Evolutionary conservation across 441 rosid species (phyloP).

Genomic region (Euphorbia schlechtendalii): DNA sequence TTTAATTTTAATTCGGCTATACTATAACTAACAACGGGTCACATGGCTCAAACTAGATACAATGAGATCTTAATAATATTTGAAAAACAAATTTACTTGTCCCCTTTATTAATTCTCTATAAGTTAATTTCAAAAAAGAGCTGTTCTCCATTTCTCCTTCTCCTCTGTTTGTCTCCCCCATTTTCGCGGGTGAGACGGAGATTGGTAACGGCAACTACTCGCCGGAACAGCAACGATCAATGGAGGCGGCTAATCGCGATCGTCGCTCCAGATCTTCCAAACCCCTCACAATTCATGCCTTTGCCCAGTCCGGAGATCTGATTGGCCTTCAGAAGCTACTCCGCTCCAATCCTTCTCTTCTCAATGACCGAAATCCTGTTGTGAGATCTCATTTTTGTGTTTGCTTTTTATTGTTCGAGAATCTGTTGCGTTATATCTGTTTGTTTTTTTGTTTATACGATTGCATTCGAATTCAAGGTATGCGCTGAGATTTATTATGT

Average conservation of each 20-base stretch:
- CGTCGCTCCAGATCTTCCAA: constrained; percentile 62
- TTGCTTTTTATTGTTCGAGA: not conserved
- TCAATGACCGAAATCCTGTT: constrained; percentile 77
- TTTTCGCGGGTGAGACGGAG: constrained; percentile 8
- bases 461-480: not conserved
- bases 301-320: constrained; percentile 83
- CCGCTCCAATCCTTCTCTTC: constrained; percentile 55
- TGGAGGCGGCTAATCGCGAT: constrained; percentile 56
- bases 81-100: too few relatives aligned
- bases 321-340: constrained; percentile 59
- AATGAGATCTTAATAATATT: too few relatives aligned
- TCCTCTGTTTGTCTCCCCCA: not conserved
- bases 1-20: too few relatives aligned
- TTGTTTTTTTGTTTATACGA: too few relatives aligned
- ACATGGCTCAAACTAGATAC: too few relatives aligned
- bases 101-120: too few relatives aligned
- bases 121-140: too few relatives aligned
- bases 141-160: not conserved
- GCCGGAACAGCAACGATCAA: constrained; percentile 8
- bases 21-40: too few relatives aligned
- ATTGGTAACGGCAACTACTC: not conserved
- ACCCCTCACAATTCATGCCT: constrained; percentile 69
- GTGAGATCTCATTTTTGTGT: constrained; percentile 34
- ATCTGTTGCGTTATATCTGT: too few relatives aligned
- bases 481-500: not conserved